Evolutionary conservation across 2,329 filamentous ascomycete species (phyloP).

Genomic region (Botrytis fabae): DNA sequence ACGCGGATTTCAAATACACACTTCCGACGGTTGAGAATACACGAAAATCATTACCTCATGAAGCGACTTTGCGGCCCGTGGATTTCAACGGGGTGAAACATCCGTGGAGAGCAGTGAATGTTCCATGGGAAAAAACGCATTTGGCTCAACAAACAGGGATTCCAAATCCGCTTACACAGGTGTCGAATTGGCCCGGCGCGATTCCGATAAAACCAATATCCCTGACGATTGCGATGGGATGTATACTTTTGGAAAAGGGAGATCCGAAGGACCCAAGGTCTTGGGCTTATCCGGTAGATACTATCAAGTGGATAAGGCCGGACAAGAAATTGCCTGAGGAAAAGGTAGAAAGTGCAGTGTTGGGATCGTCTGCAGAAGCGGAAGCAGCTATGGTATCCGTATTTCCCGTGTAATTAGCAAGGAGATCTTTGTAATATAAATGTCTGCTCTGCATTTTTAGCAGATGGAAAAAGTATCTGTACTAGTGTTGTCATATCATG

Average conservation of each 20-base stretch:
- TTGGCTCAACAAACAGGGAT: accelerated
- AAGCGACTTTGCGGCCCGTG: neutral
- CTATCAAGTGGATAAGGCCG: neutral
- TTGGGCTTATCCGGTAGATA: neutral
- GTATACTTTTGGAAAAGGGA: neutral
- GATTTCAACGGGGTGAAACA: neutral
- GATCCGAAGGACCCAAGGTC: neutral
- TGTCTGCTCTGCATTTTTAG: neutral
- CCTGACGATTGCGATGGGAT: neutral
- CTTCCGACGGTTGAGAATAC: neutral
- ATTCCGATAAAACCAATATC: accelerated
- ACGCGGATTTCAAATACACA: neutral
- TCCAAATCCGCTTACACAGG: neutral
- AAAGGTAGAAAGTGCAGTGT: neutral
- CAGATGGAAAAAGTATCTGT: neutral
- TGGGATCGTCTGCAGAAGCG: neutral
- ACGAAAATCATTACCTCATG: neutral
- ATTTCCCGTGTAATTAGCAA: neutral
- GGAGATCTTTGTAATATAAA: neutral
- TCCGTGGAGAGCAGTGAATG: slow-evolving; percentile 1
- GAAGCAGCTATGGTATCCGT: too few relatives aligned
- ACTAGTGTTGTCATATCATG: neutral
- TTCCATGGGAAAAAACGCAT: neutral
- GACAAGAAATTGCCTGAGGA: neutral
- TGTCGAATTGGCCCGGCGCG: neutral